phyloP scores from a whole-genome alignment of 345 rosid species.

The Syzygium oleosum region DNA sequence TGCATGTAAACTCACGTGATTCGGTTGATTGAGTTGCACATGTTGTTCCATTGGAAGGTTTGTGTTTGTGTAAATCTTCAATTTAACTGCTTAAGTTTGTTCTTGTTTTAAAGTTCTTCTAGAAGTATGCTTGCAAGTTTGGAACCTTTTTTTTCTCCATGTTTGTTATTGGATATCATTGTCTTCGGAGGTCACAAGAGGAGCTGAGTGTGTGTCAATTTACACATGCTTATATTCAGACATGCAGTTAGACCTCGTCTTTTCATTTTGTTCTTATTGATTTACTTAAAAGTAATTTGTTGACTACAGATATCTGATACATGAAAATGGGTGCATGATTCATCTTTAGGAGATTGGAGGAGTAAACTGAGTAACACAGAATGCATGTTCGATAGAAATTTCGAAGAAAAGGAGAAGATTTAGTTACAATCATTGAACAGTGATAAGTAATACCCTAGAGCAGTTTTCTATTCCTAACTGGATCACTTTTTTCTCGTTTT shows the following conservation, averaged over 20 bases:
- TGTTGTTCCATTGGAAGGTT: slow-evolving; percentile 57
- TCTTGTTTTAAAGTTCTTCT: background rate
- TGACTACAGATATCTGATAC: background rate
- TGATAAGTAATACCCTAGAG: background rate
- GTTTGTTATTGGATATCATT: background rate
- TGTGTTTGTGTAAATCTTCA: background rate
- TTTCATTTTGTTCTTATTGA: background rate
- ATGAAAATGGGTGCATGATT: background rate
- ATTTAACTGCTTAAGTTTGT: background rate
- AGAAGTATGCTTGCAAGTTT: background rate
- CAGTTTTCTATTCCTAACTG: background rate
- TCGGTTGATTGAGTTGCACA: slow-evolving; percentile 57
- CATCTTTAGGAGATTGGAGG: background rate
- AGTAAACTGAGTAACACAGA: background rate
- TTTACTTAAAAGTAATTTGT: background rate
- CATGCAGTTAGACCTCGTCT: background rate
- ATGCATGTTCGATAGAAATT: background rate
- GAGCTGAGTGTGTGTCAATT: background rate
- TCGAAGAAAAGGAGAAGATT: background rate
- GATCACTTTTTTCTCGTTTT: background rate
- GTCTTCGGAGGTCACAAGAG: background rate
- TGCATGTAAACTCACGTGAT: slow-evolving; percentile 70
- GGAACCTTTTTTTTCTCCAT: background rate
- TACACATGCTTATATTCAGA: background rate
- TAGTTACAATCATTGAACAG: background rate